Percentiles rank a stretch among this genome's conserved stretches.
These are phyloP conservation scores for Arachnopeziza araneosa DNA, from an alignment of 2,329 filamentous ascomycete genomes.

Conservation along the genomic window DNA sequence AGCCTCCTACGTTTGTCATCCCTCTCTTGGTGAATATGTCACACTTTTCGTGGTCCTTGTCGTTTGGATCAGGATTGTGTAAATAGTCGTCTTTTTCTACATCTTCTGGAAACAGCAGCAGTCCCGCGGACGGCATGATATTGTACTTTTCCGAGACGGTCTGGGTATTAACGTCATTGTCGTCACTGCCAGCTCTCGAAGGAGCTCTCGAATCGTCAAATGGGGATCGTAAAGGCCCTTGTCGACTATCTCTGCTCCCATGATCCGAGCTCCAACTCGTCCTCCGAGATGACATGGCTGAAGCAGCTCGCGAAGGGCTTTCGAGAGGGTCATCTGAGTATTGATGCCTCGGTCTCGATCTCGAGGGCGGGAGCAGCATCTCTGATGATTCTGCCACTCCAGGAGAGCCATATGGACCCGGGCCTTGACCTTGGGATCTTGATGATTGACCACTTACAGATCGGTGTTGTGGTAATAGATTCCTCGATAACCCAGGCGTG, in stretches of 20 bases:
- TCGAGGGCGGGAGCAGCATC: slow-evolving; percentile 42
- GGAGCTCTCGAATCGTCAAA: slow-evolving; percentile 30
- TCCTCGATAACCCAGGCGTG: slow-evolving; percentile 26
- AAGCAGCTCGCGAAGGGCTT: slow-evolving; percentile 39
- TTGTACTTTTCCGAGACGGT: slow-evolving; percentile 71
- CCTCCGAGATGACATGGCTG: slow-evolving; percentile 47
- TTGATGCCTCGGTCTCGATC: slow-evolving; percentile 36
- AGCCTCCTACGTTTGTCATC: slow-evolving; percentile 57
- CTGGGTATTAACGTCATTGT: slow-evolving; percentile 63
- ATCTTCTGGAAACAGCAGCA: slow-evolving; percentile 65
- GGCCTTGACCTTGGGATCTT: background rate
- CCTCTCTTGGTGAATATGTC: slow-evolving; percentile 62
- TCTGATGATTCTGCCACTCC: slow-evolving; percentile 37
- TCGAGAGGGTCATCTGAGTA: slow-evolving; percentile 45
- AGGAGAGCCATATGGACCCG: slow-evolving; percentile 22
- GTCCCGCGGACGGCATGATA: slow-evolving; percentile 60
- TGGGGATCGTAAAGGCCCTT: slow-evolving; percentile 31
- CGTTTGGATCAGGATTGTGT: slow-evolving; percentile 63
- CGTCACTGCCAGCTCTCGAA: slow-evolving; percentile 48
- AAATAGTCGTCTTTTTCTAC: slow-evolving; percentile 69
- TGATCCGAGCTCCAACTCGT: slow-evolving; percentile 61
- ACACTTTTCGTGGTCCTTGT: slow-evolving; percentile 55
- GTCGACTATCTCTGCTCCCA: slow-evolving; percentile 45
- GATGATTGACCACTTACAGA: slow-evolving; percentile 11
- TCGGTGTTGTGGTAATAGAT: slow-evolving; percentile 23